Evolutionary conservation across 352 stramenopile genomes (phyloP).

Genomic region (Phytophthora pseudosyringae): DNA sequence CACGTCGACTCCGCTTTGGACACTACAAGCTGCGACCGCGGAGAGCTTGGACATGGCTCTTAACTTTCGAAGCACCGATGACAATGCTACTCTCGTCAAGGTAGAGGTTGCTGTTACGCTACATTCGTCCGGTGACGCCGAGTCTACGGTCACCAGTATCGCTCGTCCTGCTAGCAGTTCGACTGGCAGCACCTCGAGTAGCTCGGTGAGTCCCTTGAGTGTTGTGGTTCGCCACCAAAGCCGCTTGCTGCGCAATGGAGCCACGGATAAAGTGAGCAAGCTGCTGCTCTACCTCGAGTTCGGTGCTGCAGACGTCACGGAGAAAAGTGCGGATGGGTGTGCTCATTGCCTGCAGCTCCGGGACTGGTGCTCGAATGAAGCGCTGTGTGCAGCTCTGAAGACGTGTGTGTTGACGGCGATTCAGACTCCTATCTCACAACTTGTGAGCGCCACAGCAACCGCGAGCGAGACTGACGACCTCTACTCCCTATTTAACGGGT

Average conservation of each 20-base stretch:
- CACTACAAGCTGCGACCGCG: slow-evolving; percentile 32
- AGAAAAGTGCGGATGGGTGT: slow-evolving; percentile 52
- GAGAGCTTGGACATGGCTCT: slow-evolving; percentile 52
- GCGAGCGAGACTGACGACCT: slow-evolving; percentile 42
- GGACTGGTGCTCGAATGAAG: slow-evolving; percentile 52
- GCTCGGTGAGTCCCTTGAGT: slow-evolving; percentile 14
- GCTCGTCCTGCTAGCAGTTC: slow-evolving; percentile 30
- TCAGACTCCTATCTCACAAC: slow-evolving; percentile 18
- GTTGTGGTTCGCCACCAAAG: slow-evolving; percentile 56
- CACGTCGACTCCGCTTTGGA: slow-evolving; percentile 48
- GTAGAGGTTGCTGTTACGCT: slow-evolving; percentile 58
- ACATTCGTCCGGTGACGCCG: slow-evolving; percentile 43
- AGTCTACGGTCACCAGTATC: slow-evolving; percentile 66
- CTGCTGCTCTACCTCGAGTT: slow-evolving; percentile 55
- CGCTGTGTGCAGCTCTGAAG: slow-evolving; percentile 42
- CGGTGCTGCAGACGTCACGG: slow-evolving; percentile 34
- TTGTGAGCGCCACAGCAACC: slow-evolving; percentile 22
- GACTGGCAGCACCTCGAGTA: slow-evolving; percentile 6
- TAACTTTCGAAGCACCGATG: slow-evolving; percentile 46
- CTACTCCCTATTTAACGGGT: slow-evolving; percentile 41
- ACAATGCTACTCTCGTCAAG: slow-evolving; percentile 57
- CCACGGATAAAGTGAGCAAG: slow-evolving; percentile 37
- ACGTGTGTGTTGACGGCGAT: slow-evolving; percentile 43
- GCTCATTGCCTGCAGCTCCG: slow-evolving; percentile 60
- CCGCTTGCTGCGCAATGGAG: slow-evolving; percentile 33